Evolutionary conservation across 139 green algal species (phyloP).

Genomic region (Picocystis salinarum): DNA sequence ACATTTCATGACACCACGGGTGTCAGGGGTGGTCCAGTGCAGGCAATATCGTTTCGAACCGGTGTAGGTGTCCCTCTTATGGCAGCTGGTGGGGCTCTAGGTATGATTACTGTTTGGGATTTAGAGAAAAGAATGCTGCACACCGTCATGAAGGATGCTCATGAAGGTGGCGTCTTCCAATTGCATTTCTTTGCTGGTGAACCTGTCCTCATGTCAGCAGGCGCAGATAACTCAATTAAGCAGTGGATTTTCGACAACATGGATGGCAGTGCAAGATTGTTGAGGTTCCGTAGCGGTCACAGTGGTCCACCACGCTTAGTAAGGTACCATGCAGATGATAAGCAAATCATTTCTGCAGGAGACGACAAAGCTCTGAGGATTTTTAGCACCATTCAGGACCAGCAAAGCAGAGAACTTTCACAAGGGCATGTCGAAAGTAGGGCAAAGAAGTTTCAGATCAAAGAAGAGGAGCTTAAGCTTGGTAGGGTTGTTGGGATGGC

Average conservation of each 20-base stretch:
- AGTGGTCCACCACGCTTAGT: slow-evolving; percentile 48
- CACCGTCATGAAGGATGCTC: slow-evolving; percentile 42
- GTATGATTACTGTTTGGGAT: slow-evolving; percentile 78
- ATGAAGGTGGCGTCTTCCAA: slow-evolving; percentile 36
- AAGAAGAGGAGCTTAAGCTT: slow-evolving; percentile 71
- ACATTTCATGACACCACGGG: slow-evolving; percentile 44
- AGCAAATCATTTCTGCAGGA: not conserved
- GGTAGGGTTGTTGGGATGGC: slow-evolving; percentile 18
- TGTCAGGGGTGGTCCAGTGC: slow-evolving; percentile 15
- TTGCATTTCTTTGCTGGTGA: slow-evolving; percentile 55
- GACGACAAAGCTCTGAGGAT: not conserved
- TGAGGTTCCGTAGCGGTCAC: slow-evolving; percentile 80
- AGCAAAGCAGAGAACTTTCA: slow-evolving; percentile 79
- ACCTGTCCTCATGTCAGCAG: slow-evolving; percentile 65
- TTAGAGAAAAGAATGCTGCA: slow-evolving; percentile 60
- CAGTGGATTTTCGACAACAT: slow-evolving; percentile 80
- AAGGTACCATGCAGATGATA: slow-evolving; percentile 42
- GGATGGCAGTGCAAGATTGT: slow-evolving; percentile 41
- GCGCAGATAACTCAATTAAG: slow-evolving; percentile 80
- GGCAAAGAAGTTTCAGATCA: slow-evolving; percentile 51
- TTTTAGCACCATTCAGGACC: slow-evolving; percentile 32
- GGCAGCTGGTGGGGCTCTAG: slow-evolving; percentile 44
- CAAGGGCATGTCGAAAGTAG: slow-evolving; percentile 44
- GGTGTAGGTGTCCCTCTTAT: slow-evolving; percentile 48
- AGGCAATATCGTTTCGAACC: slow-evolving; percentile 32